Base-by-base conservation (phyloP, 345 rosid species). In the Salix dunnii region DNA sequence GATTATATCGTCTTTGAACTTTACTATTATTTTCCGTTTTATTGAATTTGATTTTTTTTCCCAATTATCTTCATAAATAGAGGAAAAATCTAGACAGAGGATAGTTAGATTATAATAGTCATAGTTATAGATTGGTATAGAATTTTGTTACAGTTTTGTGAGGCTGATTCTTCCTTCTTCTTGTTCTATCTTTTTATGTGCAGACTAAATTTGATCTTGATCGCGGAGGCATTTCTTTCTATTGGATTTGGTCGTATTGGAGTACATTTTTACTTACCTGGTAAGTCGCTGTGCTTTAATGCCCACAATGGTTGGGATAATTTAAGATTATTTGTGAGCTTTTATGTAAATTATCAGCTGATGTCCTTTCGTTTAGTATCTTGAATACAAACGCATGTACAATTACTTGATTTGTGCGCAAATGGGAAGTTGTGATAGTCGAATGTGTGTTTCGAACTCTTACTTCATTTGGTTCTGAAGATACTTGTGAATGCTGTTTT, bases 181-280 rank as follows among this genome's bases (percentile, higher is more conserved):
- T 81, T 51, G 10, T 38, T 38, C 14, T 42, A 23, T 81, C 46
- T 10, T 38, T 4, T 23, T 42, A 10, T 81, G 17, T 58, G 61
- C 88, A 89, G 96, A 87, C 94, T 66, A 76, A 87, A 51, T 75
- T 82, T 82, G 85, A 79, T 76, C 84, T 85, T 67, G 82, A 85
- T 70, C 89, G 84, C 72, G 90, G 86, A 2, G 93, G 86, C 38
- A 87, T 93, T 77, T 89, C 98, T 67, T 90, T 96, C 88, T 87
- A 92, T 74, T 96, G 99, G 98, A 89, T 95, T 88, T 96, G 94
- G 96, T 91, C 98, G 18, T 96, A 96, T 82, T 96, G 99, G 99
- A 91, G 97, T 82, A 91, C 97, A 28, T 94, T 94, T 84, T 86
- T 94, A n/a, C 99, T 92, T 66, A 94, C 99, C 78, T 96, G 99